A percentile compares a stretch with the other conserved stretches of the same genome.
These are phyloP conservation scores for Coemansia sp. DNA, from an alignment of 192 early-diverging fungal genomes.

Conservation along the genomic window DNA sequence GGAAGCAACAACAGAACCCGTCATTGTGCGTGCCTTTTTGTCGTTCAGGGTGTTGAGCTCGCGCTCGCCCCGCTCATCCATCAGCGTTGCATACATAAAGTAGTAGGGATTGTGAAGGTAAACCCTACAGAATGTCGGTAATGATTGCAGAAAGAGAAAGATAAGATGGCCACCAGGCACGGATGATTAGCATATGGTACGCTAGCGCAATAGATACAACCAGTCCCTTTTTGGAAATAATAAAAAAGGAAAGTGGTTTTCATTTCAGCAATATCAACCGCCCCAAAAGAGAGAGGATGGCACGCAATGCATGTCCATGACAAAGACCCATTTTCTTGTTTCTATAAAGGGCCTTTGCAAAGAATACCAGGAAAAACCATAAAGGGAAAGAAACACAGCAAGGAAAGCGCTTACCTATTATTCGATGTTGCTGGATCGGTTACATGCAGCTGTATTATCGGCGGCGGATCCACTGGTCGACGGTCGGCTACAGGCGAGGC, in stretches of 20 bases:
- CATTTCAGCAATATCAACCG: not conserved
- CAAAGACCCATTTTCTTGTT: slow-evolving; percentile 4
- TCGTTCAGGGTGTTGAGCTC: slow-evolving; percentile 89
- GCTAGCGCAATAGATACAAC: not conserved
- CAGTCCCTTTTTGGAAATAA: not conserved
- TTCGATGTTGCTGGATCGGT: slow-evolving; percentile 41
- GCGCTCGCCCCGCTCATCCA: slow-evolving; percentile 77
- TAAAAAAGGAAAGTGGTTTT: not conserved
- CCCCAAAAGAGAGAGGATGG: not conserved
- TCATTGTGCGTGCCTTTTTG: slow-evolving; percentile 87
- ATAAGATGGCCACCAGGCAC: not conserved
- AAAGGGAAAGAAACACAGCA: not conserved
- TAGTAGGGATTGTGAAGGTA: slow-evolving; percentile 86
- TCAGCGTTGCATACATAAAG: slow-evolving; percentile 95
- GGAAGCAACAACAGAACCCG: slow-evolving; percentile 92
- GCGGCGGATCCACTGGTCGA: slow-evolving; percentile 56
- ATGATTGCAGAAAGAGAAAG: not conserved
- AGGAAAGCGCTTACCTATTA: slow-evolving; percentile 38
- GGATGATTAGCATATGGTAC: not conserved
- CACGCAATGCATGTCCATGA: not conserved
- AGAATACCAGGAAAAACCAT: not conserved
- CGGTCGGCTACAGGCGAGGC: slow-evolving; percentile 45
- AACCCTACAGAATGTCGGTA: slow-evolving; percentile 22
- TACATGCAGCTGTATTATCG: slow-evolving; percentile 56
- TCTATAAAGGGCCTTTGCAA: slow-evolving; percentile 5